Evolutionary conservation across 495 filamentous ascomycete genomes (phyloP).

Genomic region (Clohesyomyces aquaticus): DNA sequence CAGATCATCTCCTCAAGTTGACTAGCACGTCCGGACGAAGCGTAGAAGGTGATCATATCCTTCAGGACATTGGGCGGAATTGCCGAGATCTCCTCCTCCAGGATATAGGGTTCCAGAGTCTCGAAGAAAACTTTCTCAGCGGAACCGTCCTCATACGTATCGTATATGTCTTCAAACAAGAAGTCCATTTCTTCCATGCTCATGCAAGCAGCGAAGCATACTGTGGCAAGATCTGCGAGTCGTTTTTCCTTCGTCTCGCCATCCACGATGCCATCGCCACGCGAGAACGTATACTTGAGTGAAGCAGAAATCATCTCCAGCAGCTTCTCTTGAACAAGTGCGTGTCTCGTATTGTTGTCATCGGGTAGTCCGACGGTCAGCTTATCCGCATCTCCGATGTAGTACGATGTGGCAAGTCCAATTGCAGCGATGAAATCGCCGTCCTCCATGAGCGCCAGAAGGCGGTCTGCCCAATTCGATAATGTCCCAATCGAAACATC

Average conservation of each 20-base stretch:
- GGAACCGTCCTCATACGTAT: constrained; percentile 79
- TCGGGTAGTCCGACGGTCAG: constrained; percentile 92
- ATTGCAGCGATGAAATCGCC: constrained; percentile 94
- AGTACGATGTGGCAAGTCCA: constrained; percentile 85
- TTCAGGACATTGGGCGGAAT: constrained; percentile 87
- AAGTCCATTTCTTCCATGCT: constrained; percentile 76
- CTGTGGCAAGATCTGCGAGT: constrained; percentile 70
- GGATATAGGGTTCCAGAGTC: constrained; percentile 80
- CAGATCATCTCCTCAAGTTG: constrained; percentile 95
- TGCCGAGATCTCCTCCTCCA: constrained; percentile 72
- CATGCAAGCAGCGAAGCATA: constrained; percentile 80
- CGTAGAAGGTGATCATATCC: constrained; percentile 78
- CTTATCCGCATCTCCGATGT: constrained; percentile 84
- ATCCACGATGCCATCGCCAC: constrained; percentile 52
- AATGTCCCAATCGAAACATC: constrained; percentile 86
- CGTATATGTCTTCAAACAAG: constrained; percentile 88
- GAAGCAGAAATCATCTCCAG: constrained; percentile 95
- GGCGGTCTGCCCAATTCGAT: constrained; percentile 97
- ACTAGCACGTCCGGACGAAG: constrained; percentile 68
- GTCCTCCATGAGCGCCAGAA: constrained; percentile 94
- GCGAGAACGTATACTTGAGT: constrained; percentile 77
- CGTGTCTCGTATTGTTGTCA: constrained; percentile 73
- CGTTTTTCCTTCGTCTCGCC: constrained; percentile 23
- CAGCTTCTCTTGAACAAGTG: constrained; percentile 83
- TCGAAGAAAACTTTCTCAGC: constrained; percentile 79